Percentiles rank a stretch among this genome's conserved stretches.
Evolutionary conservation across 805 yeast genomes (phyloP).

Genomic region (Pachysolen tannophilus): DNA sequence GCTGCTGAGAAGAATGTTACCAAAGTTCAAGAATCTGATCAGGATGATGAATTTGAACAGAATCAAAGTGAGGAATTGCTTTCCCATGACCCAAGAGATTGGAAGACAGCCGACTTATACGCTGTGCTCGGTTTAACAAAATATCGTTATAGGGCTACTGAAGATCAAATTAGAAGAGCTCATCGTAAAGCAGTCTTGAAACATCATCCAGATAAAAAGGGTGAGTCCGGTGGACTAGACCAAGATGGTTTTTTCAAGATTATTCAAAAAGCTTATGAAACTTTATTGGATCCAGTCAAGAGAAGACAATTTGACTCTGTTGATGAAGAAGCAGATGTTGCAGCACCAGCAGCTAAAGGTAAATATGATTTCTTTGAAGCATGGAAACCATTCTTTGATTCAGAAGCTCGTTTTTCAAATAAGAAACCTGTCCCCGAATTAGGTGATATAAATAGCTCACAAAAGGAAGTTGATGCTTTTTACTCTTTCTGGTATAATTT

Average conservation of each 20-base stretch:
- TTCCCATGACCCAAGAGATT: constrained; percentile 91
- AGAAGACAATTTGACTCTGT: constrained; percentile 95
- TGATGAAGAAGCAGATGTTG: constrained; percentile 79
- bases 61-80: constrained; percentile 65
- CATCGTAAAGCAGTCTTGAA: constrained; percentile 94
- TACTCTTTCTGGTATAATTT: constrained; percentile 89
- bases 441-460: constrained; percentile 61
- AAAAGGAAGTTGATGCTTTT: constrained; percentile 79
- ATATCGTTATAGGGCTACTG: constrained; percentile 85
- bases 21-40: constrained; percentile 52
- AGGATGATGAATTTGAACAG: constrained; percentile 66
- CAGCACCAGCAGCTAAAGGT: constrained; percentile 62
- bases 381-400: constrained; percentile 86
- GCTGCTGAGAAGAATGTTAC: constrained; percentile 86
- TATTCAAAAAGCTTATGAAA: constrained; percentile 93
- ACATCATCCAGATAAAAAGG: constrained; percentile 98
- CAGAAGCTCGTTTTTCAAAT: constrained; percentile 89
- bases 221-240: constrained; percentile 79
- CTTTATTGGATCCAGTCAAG: constrained; percentile 75
- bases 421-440: constrained; percentile 81
- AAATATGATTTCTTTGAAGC: constrained; percentile 81
- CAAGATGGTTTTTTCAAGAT: constrained; percentile 97
- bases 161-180: constrained; percentile 90
- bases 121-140: constrained; percentile 92
- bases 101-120: constrained; percentile 95